Conservation (phyloP, 352 stramenopile genomes). For the Phytophthora pinifolia region DNA sequence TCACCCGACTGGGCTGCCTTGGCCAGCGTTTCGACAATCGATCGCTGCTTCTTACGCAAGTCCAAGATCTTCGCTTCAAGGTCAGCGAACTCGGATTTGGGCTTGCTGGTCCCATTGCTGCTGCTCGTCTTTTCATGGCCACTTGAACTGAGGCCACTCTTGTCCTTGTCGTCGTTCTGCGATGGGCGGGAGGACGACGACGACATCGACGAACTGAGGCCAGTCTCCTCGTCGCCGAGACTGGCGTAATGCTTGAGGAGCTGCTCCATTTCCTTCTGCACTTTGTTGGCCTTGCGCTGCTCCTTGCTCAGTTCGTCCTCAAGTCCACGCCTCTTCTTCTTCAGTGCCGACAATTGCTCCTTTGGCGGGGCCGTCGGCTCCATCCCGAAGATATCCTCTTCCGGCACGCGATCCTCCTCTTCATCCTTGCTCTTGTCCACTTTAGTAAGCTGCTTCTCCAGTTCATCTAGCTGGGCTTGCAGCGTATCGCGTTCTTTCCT, state of each 20-base stretch:
- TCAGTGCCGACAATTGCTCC: slow-evolving; percentile 58
- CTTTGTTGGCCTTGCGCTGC: slow-evolving; percentile 67
- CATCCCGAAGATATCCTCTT: slow-evolving; percentile 80
- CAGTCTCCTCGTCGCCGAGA: slow-evolving; percentile 34
- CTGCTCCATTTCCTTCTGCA: slow-evolving; percentile 86
- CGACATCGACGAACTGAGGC: slow-evolving; percentile 39
- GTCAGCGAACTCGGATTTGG: slow-evolving; percentile 51
- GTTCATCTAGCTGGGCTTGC: slow-evolving; percentile 64
- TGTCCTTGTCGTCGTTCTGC: slow-evolving; percentile 35
- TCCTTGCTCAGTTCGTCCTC: slow-evolving; percentile 84
- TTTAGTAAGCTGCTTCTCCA: slow-evolving; percentile 69
- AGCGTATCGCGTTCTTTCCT: slow-evolving; percentile 75
- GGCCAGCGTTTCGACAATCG: slow-evolving; percentile 66
- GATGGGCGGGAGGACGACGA: slow-evolving; percentile 45
- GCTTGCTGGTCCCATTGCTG: slow-evolving; percentile 25
- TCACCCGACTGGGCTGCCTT: slow-evolving; percentile 74
- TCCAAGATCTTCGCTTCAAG: slow-evolving; percentile 77
- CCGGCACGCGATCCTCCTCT: slow-evolving; percentile 60
- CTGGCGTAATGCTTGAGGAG: slow-evolving; percentile 72
- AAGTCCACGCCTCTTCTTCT: slow-evolving; percentile 71
- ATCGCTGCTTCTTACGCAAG: slow-evolving; percentile 75
- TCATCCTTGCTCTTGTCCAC: slow-evolving; percentile 47
- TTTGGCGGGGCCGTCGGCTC: slow-evolving; percentile 56
- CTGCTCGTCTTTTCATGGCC: slow-evolving; percentile 32
- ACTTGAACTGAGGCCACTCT: slow-evolving; percentile 18